Conservation (phyloP, 345 rosid genomes). For the Gossypium anomalum region DNA sequence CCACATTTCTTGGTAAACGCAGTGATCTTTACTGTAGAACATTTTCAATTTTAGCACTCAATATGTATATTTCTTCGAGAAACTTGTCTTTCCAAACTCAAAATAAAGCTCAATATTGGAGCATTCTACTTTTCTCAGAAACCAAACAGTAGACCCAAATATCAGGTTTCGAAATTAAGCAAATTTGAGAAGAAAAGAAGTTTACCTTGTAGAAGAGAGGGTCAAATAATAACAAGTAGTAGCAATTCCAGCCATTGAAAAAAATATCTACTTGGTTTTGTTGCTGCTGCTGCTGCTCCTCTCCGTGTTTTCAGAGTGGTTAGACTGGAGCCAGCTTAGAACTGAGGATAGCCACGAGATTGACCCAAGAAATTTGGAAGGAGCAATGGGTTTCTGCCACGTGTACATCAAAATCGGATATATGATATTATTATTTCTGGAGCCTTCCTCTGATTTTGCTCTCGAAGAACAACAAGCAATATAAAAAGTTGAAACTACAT, state of each 20-base stretch:
- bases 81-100: background rate
- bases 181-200: background rate
- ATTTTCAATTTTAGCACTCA: background rate
- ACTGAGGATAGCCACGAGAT: slow-evolving; percentile 1
- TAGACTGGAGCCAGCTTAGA: background rate
- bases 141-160: background rate
- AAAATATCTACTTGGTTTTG: background rate
- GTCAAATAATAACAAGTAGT: slow-evolving; percentile 34
- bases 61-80: background rate
- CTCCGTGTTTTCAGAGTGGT: background rate
- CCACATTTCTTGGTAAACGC: background rate
- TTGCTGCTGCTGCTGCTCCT: background rate
- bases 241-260: slow-evolving; percentile 54
- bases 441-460: no score
- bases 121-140: slow-evolving; percentile 9
- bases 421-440: no score
- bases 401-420: slow-evolving; percentile 28
- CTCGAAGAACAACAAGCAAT: no score
- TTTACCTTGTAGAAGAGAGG: slow-evolving; percentile 54
- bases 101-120: background rate
- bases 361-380: slow-evolving; percentile 46
- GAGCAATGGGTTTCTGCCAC: slow-evolving; percentile 63
- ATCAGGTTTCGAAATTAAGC: background rate
- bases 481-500: no score
- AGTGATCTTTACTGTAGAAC: no score